A percentile compares a stretch with the other conserved stretches of the same genome.
Conservation (phyloP, 805 yeast species). For the Metschnikowia chrysomelidarum region DNA sequence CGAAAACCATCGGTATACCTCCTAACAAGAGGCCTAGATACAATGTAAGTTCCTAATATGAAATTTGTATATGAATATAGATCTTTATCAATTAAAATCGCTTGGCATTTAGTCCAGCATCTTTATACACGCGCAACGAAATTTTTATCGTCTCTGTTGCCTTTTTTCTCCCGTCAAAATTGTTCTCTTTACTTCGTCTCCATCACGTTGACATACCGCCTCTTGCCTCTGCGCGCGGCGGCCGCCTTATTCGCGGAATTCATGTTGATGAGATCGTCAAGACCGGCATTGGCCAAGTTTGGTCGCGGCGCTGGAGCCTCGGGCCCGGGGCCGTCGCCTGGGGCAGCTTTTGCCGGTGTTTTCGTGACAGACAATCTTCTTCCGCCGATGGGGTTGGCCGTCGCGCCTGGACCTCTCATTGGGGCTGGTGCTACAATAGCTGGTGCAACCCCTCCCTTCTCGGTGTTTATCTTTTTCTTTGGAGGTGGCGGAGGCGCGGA, state of each 20-base stretch:
- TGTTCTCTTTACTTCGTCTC: constrained; percentile 8
- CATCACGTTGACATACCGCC: constrained; percentile 21
- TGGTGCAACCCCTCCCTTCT: constrained; percentile 9
- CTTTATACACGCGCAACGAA: too few species aligned
- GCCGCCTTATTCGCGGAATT: constrained; percentile 9
- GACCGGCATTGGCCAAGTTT: constrained; percentile 37
- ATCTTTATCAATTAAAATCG: background rate
- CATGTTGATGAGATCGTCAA: constrained; percentile 39
- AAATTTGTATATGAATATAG: background rate
- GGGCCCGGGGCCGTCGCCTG: constrained; percentile 9
- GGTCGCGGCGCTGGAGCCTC: constrained; percentile 17
- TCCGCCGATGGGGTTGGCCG: constrained; percentile 23
- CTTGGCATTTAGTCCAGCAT: background rate
- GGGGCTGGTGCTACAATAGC: constrained; percentile 16
- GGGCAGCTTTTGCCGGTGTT: constrained; percentile 44
- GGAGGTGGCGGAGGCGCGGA: constrained; percentile 72
- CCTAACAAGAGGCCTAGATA: constrained; percentile 4
- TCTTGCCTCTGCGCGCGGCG: constrained; percentile 17
- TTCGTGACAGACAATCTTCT: constrained; percentile 53
- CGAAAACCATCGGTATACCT: constrained; percentile 47
- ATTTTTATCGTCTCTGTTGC: too few species aligned
- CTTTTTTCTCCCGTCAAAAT: background rate
- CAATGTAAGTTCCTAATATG: background rate
- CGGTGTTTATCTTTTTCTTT: constrained; percentile 26
- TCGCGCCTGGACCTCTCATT: constrained; percentile 10